Percentiles rank a stretch among this genome's conserved stretches.
phyloP scores from a whole-genome alignment of 192 early-diverging fungal genomes.

The Kappamyces sp. region DNA sequence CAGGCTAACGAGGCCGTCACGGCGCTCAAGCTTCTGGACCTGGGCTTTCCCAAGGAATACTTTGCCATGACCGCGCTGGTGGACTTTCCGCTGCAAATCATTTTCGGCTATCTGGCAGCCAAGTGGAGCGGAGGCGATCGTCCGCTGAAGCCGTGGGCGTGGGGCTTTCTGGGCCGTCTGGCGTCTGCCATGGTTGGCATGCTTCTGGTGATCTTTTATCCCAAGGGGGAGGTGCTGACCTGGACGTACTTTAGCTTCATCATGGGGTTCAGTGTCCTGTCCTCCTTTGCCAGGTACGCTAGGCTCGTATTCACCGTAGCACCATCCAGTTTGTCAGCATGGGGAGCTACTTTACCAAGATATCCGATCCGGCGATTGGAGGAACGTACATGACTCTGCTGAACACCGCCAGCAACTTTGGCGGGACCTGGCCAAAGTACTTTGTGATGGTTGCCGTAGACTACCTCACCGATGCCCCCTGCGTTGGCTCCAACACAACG shows the following conservation, averaged over 20 bases:
- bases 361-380: conserved; percentile 86
- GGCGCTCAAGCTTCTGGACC: conserved; percentile 88
- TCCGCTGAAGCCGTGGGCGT: conserved; percentile 86
- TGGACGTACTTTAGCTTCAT: conserved; percentile 70
- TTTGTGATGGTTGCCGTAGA: conserved; percentile 89
- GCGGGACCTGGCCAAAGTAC: conserved; percentile 94
- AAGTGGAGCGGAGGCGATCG: conserved; percentile 85
- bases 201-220: conserved; percentile 76
- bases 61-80: conserved; percentile 83
- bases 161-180: conserved; percentile 84
- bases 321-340: conserved; percentile 96
- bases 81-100: conserved; percentile 94
- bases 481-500: conserved; percentile 41
- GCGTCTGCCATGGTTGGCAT: conserved; percentile 72
- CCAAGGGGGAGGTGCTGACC: conserved; percentile 56
- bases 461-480: conserved; percentile 75
- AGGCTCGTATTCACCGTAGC: conserved; percentile 32
- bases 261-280: conserved; percentile 69
- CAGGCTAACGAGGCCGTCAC: conserved; percentile 94
- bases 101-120: conserved; percentile 97
- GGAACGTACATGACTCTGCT: conserved; percentile 64
- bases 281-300: conserved; percentile 70
- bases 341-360: conserved; percentile 89
- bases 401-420: conserved; percentile 93
- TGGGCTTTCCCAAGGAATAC: conserved; percentile 91